These are phyloP conservation scores for Thelonectria blattea DNA, from an alignment of 2,329 filamentous ascomycete species.

Conservation along the genomic window DNA sequence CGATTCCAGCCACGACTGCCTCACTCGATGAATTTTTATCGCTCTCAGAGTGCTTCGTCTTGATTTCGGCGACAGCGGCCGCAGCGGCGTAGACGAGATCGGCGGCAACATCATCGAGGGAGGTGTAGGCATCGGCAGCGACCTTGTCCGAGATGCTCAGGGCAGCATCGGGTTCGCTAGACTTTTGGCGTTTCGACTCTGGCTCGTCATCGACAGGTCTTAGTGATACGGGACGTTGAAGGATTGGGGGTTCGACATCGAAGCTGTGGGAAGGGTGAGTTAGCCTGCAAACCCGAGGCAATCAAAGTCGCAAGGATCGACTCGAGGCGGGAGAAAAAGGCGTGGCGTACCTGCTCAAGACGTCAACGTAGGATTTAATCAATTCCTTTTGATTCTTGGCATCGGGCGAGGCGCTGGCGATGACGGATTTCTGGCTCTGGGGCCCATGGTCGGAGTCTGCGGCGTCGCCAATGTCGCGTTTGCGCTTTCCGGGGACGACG, in stretches of 20 bases:
- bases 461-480: constrained; percentile 60
- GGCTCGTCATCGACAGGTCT: constrained; percentile 55
- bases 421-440: constrained; percentile 35
- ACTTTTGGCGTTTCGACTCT: constrained; percentile 65
- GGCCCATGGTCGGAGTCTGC: constrained; percentile 40
- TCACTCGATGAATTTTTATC: constrained; percentile 40
- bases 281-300: constrained; percentile 33
- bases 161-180: constrained; percentile 50
- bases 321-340: constrained; percentile 16
- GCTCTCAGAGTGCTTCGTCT: constrained; percentile 41
- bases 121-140: constrained; percentile 57
- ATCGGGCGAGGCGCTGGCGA: constrained; percentile 34
- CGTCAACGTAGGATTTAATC: constrained; percentile 47
- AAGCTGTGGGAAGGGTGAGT: constrained; percentile 50
- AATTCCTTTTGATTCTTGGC: constrained; percentile 44
- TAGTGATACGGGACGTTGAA: constrained; percentile 59
- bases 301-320: constrained; percentile 18
- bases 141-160: constrained; percentile 62
- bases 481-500: constrained; percentile 58
- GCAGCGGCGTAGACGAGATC: constrained; percentile 59
- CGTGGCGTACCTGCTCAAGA: constrained; percentile 46
- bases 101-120: constrained; percentile 69
- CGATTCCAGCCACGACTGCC: constrained; percentile 51
- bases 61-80: constrained; percentile 56
- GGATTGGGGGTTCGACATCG: constrained; percentile 60